Conservation (phyloP, 139 green algal genomes). For the Picochlorum sp. region DNA sequence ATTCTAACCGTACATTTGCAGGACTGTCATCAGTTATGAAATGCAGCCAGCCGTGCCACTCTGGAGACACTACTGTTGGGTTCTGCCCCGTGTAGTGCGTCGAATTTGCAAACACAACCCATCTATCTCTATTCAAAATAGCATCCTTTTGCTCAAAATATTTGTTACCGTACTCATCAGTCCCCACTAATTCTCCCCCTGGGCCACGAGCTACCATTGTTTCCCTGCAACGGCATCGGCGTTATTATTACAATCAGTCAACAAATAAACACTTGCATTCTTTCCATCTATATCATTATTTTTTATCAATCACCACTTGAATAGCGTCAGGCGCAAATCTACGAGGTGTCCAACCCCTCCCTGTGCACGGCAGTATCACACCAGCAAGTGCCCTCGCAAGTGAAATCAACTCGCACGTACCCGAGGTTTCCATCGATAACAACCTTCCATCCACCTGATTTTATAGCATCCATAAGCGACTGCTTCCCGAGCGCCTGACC, state of each 20-base stretch:
- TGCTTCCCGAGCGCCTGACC: slow-evolving; percentile 17
- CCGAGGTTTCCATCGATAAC: slow-evolving; percentile 18
- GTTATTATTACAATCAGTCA: no score
- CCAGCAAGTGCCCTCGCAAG: no score
- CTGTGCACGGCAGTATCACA: no score
- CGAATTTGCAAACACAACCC: slow-evolving; percentile 46
- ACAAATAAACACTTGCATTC: background rate
- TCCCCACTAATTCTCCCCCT: slow-evolving; percentile 19
- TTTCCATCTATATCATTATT: background rate
- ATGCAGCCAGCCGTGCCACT: slow-evolving; percentile 69
- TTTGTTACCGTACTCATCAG: slow-evolving; percentile 21
- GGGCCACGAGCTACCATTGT: slow-evolving; percentile 23
- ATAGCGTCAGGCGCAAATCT: no score
- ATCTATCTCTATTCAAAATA: slow-evolving; percentile 40
- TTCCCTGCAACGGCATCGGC: no score
- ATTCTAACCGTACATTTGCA: background rate
- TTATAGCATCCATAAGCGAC: slow-evolving; percentile 19
- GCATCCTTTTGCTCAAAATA: slow-evolving; percentile 29
- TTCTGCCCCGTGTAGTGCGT: slow-evolving; percentile 30
- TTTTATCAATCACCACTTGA: background rate
- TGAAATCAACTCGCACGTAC: no score
- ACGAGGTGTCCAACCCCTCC: no score
- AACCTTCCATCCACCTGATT: slow-evolving; percentile 35
- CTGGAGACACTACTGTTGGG: slow-evolving; percentile 31
- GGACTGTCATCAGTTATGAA: slow-evolving; percentile 42